Evolutionary conservation across 805 yeast species (phyloP).

Genomic region (Starmerella tilneyi): DNA sequence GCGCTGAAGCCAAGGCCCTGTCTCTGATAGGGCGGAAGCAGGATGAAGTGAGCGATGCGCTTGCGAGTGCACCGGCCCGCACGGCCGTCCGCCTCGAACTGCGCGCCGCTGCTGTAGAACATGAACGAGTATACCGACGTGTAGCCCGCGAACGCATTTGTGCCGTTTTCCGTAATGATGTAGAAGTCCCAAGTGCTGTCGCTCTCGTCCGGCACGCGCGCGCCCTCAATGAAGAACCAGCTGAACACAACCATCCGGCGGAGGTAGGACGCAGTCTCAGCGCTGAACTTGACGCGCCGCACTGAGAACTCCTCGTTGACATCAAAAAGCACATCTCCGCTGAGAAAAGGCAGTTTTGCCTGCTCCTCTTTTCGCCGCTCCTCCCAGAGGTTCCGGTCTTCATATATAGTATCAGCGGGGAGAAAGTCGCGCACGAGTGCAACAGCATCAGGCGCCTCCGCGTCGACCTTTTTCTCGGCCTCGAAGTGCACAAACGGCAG

Average conservation of each 20-base stretch:
- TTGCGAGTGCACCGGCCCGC: slow-evolving; percentile 37
- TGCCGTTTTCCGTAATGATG: slow-evolving; percentile 38
- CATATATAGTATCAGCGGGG: slow-evolving; percentile 47
- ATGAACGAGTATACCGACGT: slow-evolving; percentile 77
- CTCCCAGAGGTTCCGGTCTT: slow-evolving; percentile 62
- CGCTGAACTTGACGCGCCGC: slow-evolving; percentile 34
- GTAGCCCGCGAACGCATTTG: slow-evolving; percentile 57
- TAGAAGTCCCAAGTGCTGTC: slow-evolving; percentile 79
- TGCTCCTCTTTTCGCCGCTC: slow-evolving; percentile 27
- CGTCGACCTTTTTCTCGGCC: slow-evolving; percentile 39
- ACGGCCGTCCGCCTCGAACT: slow-evolving; percentile 28
- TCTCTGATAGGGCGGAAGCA: slow-evolving; percentile 76
- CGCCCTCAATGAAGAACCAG: slow-evolving; percentile 78
- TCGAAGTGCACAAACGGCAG: slow-evolving; percentile 59
- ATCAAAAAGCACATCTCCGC: not conserved
- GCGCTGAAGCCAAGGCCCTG: slow-evolving; percentile 54
- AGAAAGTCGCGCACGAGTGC: slow-evolving; percentile 45
- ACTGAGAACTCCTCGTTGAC: slow-evolving; percentile 35
- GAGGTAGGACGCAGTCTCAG: slow-evolving; percentile 7
- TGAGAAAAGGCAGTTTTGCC: slow-evolving; percentile 28
- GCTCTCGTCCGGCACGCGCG: slow-evolving; percentile 65
- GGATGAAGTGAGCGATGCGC: slow-evolving; percentile 77
- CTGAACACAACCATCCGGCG: slow-evolving; percentile 64
- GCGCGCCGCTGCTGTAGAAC: slow-evolving; percentile 52
- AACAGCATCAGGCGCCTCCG: slow-evolving; percentile 50